phyloP scores from a whole-genome alignment of 345 rosid species.

The Aegle marmelos region DNA sequence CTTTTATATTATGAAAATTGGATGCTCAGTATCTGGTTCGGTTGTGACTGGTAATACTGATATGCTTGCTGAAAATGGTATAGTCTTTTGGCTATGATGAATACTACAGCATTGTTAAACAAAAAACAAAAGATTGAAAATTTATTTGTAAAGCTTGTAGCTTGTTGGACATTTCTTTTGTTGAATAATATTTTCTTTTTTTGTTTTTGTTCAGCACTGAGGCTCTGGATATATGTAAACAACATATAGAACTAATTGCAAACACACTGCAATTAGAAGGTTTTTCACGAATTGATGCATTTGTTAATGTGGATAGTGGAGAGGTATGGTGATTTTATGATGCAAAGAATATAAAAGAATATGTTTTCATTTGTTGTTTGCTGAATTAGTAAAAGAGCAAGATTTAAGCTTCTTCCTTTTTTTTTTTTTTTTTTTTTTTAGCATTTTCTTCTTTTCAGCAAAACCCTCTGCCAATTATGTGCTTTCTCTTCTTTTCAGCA shows the following conservation, averaged over 20 bases:
- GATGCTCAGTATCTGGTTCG: neutral
- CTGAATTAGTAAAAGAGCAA: neutral
- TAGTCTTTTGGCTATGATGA: neutral
- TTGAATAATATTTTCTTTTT: neutral
- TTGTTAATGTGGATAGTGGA: conserved; percentile 81
- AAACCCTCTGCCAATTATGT: neutral
- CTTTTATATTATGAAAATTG: neutral
- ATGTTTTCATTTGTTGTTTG: neutral
- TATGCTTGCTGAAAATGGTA: neutral
- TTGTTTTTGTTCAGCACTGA: conserved; percentile 45
- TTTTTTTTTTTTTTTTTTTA: neutral
- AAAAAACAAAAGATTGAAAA: neutral
- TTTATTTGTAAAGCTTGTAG: neutral
- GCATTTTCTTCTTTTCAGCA: no score
- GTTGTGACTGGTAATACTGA: neutral
- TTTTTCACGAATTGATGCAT: conserved; percentile 90
- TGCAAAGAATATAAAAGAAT: neutral
- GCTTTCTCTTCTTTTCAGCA: neutral
- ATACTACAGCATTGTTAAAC: no score
- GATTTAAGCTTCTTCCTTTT: neutral
- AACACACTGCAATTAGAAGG: conserved; percentile 76
- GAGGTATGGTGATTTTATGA: conserved; percentile 50
- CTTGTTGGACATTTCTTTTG: neutral
- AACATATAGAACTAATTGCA: conserved; percentile 69
- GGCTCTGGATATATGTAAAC: conserved; percentile 67